phyloP scores from a whole-genome alignment of 345 rosid genomes.

The Gynandropsis gynandra region DNA sequence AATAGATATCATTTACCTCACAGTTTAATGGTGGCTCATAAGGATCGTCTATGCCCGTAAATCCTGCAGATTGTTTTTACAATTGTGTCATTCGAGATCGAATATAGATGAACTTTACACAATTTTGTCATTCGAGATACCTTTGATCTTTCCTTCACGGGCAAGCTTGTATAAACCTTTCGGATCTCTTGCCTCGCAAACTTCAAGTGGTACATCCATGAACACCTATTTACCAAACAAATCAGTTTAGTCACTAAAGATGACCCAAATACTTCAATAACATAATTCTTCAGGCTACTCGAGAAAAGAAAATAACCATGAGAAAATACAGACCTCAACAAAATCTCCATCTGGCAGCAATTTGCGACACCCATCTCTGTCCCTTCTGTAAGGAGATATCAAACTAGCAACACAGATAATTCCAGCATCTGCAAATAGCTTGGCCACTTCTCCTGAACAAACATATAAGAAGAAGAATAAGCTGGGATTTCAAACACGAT shows the following conservation, averaged over 20 bases:
- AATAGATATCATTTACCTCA: no score
- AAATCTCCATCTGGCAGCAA: slow-evolving; percentile 65
- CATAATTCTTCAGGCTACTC: no score
- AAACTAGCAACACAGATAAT: slow-evolving; percentile 72
- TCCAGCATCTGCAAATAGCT: slow-evolving; percentile 78
- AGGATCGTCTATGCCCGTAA: slow-evolving; percentile 58
- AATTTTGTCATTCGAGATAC: slow-evolving; percentile 14
- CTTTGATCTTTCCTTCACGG: slow-evolving; percentile 55
- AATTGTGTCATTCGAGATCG: background rate
- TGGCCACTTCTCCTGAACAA: slow-evolving; percentile 71
- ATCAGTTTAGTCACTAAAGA: background rate
- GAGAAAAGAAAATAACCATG: no score
- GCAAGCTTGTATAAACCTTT: slow-evolving; percentile 64
- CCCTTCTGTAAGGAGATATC: slow-evolving; percentile 71
- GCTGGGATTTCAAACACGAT: no score
- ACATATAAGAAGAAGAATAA: background rate
- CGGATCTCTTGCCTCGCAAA: slow-evolving; percentile 56
- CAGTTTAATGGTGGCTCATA: slow-evolving; percentile 44
- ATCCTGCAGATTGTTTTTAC: slow-evolving; percentile 28
- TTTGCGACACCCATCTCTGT: slow-evolving; percentile 56
- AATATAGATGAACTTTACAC: slow-evolving; percentile 1
- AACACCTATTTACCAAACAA: slow-evolving; percentile 28
- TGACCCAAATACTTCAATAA: no score
- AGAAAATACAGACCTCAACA: slow-evolving; percentile 43
- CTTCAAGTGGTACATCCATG: slow-evolving; percentile 49